A percentile compares a stretch with the other conserved stretches of the same genome.
phyloP scores from a whole-genome alignment of 495 filamentous ascomycete genomes.

The Rostrohypoxylon terebratum region DNA sequence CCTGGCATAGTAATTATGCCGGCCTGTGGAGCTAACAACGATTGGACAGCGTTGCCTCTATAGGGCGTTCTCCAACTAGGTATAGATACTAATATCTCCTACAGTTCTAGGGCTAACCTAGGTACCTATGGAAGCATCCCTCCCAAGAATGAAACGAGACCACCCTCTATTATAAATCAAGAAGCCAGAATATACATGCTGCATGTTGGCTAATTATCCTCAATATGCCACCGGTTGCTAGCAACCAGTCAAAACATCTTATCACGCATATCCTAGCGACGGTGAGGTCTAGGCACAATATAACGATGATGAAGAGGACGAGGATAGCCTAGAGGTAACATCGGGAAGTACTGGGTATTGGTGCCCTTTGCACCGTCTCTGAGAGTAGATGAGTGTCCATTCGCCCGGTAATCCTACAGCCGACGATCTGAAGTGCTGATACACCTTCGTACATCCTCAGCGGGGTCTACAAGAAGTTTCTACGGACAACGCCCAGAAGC shows the following conservation, averaged over 20 bases:
- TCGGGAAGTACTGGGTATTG: background rate
- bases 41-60: too few species aligned
- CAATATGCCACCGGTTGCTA: constrained; percentile 4
- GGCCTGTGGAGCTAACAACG: too few species aligned
- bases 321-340: background rate
- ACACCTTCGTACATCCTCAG: background rate
- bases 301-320: background rate
- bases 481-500: background rate
- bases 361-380: background rate
- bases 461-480: background rate
- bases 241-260: background rate
- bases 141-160: background rate
- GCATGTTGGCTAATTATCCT: constrained; percentile 12
- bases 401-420: background rate
- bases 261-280: background rate
- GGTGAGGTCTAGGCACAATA: background rate
- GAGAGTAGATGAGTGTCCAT: background rate
- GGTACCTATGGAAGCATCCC: background rate
- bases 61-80: background rate
- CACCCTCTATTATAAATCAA: background rate
- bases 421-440: too few species aligned
- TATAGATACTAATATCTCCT: background rate
- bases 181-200: background rate
- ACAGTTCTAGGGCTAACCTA: too few species aligned
- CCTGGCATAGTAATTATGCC: too few species aligned